Conservation (phyloP, 2,329 filamentous ascomycete genomes). For the Magnaporthiopsis incrustans region DNA sequence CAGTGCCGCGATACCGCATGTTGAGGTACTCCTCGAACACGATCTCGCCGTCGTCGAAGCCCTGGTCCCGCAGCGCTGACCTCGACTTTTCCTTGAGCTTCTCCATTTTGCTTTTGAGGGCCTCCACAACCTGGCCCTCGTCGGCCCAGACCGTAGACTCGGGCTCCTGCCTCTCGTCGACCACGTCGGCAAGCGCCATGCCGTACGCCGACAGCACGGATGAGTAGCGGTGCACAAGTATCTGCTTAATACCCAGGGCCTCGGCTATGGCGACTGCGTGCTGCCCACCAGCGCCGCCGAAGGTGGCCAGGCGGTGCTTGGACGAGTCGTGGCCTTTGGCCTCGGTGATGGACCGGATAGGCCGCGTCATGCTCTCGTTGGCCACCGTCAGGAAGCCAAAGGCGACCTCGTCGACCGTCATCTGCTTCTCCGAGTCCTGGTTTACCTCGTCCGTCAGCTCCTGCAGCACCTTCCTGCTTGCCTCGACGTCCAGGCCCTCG, state of each 20-base stretch:
- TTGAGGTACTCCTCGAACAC: conserved; percentile 88
- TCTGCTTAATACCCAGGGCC: conserved; percentile 60
- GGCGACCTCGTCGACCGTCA: conserved; percentile 76
- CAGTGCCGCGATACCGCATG: conserved; percentile 83
- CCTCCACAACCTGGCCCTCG: conserved; percentile 16
- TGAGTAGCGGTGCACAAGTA: conserved; percentile 62
- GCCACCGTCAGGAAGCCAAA: conserved; percentile 70
- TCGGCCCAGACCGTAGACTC: conserved; percentile 28
- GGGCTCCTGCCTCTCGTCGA: conserved; percentile 25
- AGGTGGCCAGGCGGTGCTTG: conserved; percentile 61
- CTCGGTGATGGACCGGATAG: conserved; percentile 64
- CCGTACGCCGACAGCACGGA: conserved; percentile 44
- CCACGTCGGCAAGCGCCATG: conserved; percentile 28
- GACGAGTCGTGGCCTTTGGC: conserved; percentile 64
- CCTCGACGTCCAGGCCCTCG: conserved; percentile 28
- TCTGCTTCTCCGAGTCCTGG: conserved; percentile 58
- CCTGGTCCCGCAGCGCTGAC: conserved; percentile 58
- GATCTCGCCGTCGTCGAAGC: conserved; percentile 66
- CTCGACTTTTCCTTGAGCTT: conserved; percentile 61
- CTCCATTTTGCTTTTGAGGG: conserved; percentile 63
- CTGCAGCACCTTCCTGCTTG: conserved; percentile 59
- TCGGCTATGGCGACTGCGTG: conserved; percentile 63
- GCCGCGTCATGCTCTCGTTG: conserved; percentile 63
- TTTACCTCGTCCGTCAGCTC: conserved; percentile 74
- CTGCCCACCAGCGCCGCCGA: conserved; percentile 65